Evolutionary conservation across 306 rosid genomes (phyloP), one percentile per base, ranked within the genome.

Genomic region (Corylus heterophylla): DNA sequence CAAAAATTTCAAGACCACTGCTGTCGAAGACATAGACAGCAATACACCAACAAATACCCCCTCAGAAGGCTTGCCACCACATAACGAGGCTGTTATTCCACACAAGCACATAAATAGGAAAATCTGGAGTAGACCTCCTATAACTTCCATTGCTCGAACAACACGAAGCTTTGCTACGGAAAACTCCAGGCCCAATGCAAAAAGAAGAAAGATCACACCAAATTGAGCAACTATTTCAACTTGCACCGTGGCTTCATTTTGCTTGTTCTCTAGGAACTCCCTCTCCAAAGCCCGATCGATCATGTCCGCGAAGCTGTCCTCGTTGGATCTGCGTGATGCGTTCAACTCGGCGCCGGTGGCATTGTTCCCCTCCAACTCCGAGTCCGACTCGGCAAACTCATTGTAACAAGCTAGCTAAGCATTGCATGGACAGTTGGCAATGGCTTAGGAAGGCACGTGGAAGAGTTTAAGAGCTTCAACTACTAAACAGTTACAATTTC

Each of bases 161-260:
- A 93, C 88, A 80, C 92, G 88, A 86, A 95, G 93, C 99, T 96
- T 95, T 74, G 96, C 64, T 45, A 96, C 79, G 71, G 97, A 95
- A 73, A 95, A 95, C 77, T 95, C 99, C 84, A 95, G 78, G 74
- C 98, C 99, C 85, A 95, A 75, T 52, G 98, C 99, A 88, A 95
- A 93, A 80, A 93, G 98, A 88, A 95, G 90, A 85, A 95, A 95
- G 74, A 95, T 91, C 45, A 95, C 99, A 80, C 99, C 99, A 90
- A 95, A 95, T 86, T 95, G 99, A 87, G 99, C 99, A 77, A 95
- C 96, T 16, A 98, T 95, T 86, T 95, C 99, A 73, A 95, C 99
- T 98, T 95, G 84, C 87, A 81, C 69, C 22, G 22, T 22, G 22
- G 22, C 98, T 88, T 89, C 91, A 63, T 81, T 89, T 83, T 91